Conservation (phyloP, 331 rosid species). For the Telfairia occidentalis region DNA sequence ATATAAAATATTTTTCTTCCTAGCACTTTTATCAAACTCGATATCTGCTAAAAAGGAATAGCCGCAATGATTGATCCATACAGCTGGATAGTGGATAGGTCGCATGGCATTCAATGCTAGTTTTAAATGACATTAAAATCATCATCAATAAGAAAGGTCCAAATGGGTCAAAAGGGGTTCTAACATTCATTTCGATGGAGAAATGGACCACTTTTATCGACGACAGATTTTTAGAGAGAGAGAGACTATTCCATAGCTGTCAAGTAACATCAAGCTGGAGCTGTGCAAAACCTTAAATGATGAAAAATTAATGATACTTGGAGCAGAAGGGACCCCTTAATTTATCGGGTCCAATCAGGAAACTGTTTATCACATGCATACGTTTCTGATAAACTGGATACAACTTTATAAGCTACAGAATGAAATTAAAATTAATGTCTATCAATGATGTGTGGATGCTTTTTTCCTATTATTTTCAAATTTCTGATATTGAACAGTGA, state of each 20-base stretch:
- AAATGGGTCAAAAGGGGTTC: not conserved
- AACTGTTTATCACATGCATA: not conserved
- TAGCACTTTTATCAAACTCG: not conserved
- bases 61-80: not conserved
- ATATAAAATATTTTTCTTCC: not conserved
- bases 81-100: conserved; percentile 2
- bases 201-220: conserved; percentile 2
- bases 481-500: not conserved
- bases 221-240: conserved; percentile 17
- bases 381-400: not conserved
- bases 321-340: not conserved
- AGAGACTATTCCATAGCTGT: conserved; percentile 13
- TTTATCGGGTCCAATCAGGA: conserved; percentile 4
- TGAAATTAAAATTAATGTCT: not conserved
- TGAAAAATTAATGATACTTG: not conserved
- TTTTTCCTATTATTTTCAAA: conserved; percentile 5
- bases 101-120: not conserved
- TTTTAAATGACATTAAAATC: not conserved
- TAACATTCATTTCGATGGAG: not conserved
- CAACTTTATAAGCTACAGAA: not conserved
- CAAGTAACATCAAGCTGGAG: conserved; percentile 7
- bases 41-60: not conserved
- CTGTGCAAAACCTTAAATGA: not conserved
- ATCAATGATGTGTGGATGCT: not conserved
- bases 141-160: not conserved